These are phyloP conservation scores for Senna tora DNA, from an alignment of 306 rosid genomes.

Conservation along the genomic window DNA sequence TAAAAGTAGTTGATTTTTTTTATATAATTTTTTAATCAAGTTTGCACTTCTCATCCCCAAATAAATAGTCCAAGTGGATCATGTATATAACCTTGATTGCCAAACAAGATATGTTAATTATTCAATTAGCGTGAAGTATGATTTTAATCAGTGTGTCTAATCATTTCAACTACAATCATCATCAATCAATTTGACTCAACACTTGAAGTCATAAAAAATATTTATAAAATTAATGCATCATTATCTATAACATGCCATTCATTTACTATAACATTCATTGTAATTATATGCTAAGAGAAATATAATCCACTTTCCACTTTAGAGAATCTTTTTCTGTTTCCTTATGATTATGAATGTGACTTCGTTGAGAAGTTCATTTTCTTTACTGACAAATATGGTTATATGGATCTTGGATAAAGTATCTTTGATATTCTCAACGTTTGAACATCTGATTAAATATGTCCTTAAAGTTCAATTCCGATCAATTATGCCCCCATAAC, in stretches of 20 bases:
- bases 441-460: too few species aligned
- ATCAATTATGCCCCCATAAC: too few species aligned
- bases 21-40: too few species aligned
- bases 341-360: slow-evolving; percentile 25
- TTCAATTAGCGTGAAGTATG: slow-evolving; percentile 18
- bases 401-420: too few species aligned
- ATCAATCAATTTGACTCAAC: neutral
- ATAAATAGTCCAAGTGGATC: neutral
- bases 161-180: neutral
- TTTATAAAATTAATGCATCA: neutral
- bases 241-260: neutral
- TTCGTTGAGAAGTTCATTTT: slow-evolving; percentile 35
- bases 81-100: neutral
- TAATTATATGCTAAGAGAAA: neutral
- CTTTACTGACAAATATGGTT: neutral
- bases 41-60: neutral
- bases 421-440: too few species aligned
- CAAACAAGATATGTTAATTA: slow-evolving; percentile 5
- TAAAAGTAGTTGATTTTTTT: too few species aligned
- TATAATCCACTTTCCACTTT: neutral
- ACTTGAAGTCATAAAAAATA: neutral
- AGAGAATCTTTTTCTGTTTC: neutral
- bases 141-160: slow-evolving; percentile 12
- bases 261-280: neutral
- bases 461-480: too few species aligned